These are phyloP conservation scores for Blastocystis sp. DNA, from an alignment of 352 stramenopile species.

Conservation along the genomic window DNA sequence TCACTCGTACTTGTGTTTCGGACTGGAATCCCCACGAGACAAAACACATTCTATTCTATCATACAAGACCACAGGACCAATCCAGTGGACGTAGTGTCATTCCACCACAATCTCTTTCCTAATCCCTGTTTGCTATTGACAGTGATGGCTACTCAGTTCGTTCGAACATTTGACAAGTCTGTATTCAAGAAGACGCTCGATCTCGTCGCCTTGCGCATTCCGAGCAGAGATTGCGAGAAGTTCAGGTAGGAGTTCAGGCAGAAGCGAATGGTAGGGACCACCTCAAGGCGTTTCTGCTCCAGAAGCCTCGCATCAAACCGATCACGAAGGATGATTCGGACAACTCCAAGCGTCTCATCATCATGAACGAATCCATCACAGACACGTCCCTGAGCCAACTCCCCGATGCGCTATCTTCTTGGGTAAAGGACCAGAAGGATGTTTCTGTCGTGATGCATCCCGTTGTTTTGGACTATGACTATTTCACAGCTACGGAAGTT, in stretches of 20 bases:
- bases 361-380: conserved; percentile 21
- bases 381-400: conserved; percentile 14
- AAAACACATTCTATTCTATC: no score
- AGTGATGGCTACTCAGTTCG: not conserved
- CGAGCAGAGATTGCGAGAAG: not conserved
- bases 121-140: no score
- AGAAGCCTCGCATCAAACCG: not conserved
- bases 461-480: conserved; percentile 71
- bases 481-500: conserved; percentile 76
- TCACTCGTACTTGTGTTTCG: no score
- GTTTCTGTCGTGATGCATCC: conserved; percentile 31
- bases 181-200: not conserved
- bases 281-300: not conserved
- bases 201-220: conserved; percentile 1
- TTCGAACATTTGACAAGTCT: not conserved
- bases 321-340: conserved; percentile 1
- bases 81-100: no score
- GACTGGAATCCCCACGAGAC: no score
- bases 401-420: conserved; percentile 1
- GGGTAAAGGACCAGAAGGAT: conserved; percentile 69
- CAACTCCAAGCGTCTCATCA: conserved; percentile 33
- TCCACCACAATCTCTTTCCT: no score
- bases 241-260: not conserved
- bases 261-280: not conserved
- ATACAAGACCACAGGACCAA: no score